These are phyloP conservation scores for Xanthoceras sorbifolium DNA, from an alignment of 345 rosid genomes.

Conservation along the genomic window DNA sequence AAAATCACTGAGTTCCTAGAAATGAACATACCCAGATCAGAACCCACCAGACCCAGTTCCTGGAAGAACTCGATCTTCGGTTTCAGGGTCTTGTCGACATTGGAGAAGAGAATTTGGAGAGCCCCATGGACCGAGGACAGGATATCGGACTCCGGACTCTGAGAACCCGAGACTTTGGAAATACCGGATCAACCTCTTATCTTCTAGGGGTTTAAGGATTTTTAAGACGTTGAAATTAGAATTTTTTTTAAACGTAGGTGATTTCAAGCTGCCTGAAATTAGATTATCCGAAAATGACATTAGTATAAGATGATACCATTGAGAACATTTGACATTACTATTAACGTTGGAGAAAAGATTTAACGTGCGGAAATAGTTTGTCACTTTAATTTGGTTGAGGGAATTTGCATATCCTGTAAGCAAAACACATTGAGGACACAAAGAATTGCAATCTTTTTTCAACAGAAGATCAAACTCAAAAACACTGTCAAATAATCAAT, in stretches of 20 bases:
- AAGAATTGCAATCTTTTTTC: slow-evolving; percentile 12
- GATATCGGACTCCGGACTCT: slow-evolving; percentile 22
- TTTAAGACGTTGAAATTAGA: too few relatives aligned
- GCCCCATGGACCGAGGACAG: not conserved
- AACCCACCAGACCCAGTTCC: slow-evolving; percentile 34
- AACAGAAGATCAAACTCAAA: slow-evolving; percentile 31
- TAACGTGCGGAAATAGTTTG: not conserved
- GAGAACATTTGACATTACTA: too few relatives aligned
- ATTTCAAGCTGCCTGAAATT: too few relatives aligned
- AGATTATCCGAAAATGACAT: too few relatives aligned
- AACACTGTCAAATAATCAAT: slow-evolving; percentile 48
- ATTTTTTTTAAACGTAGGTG: too few relatives aligned
- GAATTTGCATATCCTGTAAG: not conserved
- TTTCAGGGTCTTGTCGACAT: not conserved
- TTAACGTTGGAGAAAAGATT: too few relatives aligned
- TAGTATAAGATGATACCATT: too few relatives aligned
- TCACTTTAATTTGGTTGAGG: too few relatives aligned
- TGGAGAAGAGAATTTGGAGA: slow-evolving; percentile 32
- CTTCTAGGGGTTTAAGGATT: too few relatives aligned
- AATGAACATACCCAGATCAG: slow-evolving; percentile 29
- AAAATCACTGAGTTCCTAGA: slow-evolving; percentile 21
- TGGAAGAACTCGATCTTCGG: slow-evolving; percentile 41
- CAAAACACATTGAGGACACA: not conserved
- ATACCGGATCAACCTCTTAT: not conserved
- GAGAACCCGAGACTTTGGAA: not conserved